Percentiles rank a stretch among this genome's conserved stretches.
These are phyloP conservation scores for Homolaphlyctis polyrhiza DNA, from an alignment of 371 early-diverging fungal genomes.

Conservation along the genomic window DNA sequence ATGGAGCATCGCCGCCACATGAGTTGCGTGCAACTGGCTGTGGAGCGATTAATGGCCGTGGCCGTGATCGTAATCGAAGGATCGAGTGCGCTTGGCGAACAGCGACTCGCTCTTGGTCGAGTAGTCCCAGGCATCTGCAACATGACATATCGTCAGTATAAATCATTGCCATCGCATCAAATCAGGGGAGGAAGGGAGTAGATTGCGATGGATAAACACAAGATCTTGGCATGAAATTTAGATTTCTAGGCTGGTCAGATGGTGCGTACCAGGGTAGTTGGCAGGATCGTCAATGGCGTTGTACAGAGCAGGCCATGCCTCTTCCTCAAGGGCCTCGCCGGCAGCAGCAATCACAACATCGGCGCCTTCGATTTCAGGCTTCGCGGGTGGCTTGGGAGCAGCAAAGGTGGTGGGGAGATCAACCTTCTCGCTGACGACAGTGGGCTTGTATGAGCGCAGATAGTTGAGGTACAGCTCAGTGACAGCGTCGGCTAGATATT, in stretches of 20 bases:
- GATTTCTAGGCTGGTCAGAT: too few species aligned
- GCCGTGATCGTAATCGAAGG: background rate
- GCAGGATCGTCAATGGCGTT: slow-evolving; percentile 43
- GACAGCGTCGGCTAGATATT: slow-evolving; percentile 32
- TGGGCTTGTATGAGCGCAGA: slow-evolving; percentile 31
- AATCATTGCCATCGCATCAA: too few species aligned
- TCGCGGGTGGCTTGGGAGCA: slow-evolving; percentile 33
- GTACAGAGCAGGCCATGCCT: slow-evolving; percentile 39
- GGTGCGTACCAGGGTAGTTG: slow-evolving; percentile 34
- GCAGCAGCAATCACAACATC: slow-evolving; percentile 9
- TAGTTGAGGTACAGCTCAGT: slow-evolving; percentile 32
- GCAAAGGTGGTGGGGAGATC: slow-evolving; percentile 30
- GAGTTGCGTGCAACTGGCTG: too few species aligned
- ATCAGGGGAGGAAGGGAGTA: too few species aligned
- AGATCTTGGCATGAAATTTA: too few species aligned
- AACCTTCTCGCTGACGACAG: slow-evolving; percentile 19
- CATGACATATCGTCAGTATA: too few species aligned
- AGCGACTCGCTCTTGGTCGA: background rate
- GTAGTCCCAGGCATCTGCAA: background rate
- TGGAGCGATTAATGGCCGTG: background rate
- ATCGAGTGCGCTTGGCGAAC: background rate
- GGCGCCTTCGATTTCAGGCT: slow-evolving; percentile 31
- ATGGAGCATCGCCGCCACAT: background rate
- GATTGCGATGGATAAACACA: too few species aligned
- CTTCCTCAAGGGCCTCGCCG: slow-evolving; percentile 30